These are phyloP conservation scores for Ceratobasidium sp. DNA, from an alignment of 1,284 basidiomycete species.

Conservation along the genomic window DNA sequence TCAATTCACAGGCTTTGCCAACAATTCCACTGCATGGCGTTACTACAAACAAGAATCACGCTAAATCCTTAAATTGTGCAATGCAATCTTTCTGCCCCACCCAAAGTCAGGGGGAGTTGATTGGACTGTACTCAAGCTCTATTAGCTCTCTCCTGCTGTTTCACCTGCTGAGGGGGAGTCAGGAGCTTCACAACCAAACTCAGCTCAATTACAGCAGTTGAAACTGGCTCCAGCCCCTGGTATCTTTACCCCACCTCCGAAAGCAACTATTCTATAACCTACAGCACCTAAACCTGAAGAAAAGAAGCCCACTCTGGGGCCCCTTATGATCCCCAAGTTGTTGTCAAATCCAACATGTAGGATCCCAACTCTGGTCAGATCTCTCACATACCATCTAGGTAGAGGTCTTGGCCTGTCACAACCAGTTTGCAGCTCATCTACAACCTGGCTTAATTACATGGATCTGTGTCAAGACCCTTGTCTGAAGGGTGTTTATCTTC, in stretches of 20 bases:
- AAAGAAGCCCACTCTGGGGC: no score
- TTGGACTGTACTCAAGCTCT: background rate
- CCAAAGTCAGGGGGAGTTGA: background rate
- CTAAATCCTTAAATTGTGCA: background rate
- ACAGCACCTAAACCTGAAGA: background rate
- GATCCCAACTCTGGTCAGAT: no score
- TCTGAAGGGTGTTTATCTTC: no score
- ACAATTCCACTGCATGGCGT: background rate
- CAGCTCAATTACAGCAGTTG: no score
- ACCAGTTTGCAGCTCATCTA: background rate
- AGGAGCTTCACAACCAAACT: background rate
- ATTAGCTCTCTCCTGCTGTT: background rate
- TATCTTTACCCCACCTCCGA: background rate
- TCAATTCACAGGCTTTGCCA: background rate
- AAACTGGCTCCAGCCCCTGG: background rate
- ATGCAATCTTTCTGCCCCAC: background rate
- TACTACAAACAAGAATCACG: background rate
- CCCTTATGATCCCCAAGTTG: no score
- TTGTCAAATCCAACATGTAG: no score
- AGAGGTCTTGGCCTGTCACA: no score
- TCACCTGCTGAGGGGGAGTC: conserved; percentile 2
- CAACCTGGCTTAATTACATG: background rate
- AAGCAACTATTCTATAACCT: background rate
- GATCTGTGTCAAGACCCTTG: no score
- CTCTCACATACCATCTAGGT: no score